Conservation (phyloP, 129 eudicot species). For the Calendula officinalis region DNA sequence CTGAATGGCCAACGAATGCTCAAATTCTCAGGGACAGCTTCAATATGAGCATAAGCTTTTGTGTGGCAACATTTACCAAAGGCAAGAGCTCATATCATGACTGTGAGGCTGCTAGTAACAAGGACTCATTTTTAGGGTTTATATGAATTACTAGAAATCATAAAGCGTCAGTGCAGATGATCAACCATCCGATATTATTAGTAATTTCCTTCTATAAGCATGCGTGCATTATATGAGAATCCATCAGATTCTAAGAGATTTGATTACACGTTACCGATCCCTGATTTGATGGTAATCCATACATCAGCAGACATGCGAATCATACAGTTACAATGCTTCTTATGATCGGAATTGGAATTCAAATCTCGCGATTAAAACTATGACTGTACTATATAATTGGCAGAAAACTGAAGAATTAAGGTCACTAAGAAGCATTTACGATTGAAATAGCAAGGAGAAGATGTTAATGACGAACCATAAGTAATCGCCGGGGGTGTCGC, state of each 20-base stretch:
- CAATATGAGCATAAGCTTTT: neutral
- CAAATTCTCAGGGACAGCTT: neutral
- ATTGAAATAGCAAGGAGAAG: no score
- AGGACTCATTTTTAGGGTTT: constrained; percentile 2
- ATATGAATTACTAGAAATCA: neutral
- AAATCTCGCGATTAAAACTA: no score
- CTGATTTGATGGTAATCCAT: neutral
- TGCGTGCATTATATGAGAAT: neutral
- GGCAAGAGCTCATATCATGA: neutral
- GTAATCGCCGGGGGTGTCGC: no score
- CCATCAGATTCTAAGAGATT: neutral
- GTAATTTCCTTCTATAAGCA: neutral
- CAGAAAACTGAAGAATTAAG: no score
- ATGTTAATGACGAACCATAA: no score
- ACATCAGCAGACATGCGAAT: no score
- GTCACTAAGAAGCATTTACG: no score
- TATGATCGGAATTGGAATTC: no score
- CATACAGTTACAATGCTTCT: no score
- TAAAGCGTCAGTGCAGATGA: neutral
- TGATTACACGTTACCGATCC: neutral
- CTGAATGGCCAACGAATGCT: neutral
- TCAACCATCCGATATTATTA: neutral
- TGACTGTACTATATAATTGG: no score
- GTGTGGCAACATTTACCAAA: neutral
- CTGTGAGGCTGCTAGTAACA: neutral